Percentiles rank a stretch among this genome's conserved stretches.
Evolutionary conservation across 805 yeast genomes (phyloP).

Genomic region (Starmerella sirachaensis): DNA sequence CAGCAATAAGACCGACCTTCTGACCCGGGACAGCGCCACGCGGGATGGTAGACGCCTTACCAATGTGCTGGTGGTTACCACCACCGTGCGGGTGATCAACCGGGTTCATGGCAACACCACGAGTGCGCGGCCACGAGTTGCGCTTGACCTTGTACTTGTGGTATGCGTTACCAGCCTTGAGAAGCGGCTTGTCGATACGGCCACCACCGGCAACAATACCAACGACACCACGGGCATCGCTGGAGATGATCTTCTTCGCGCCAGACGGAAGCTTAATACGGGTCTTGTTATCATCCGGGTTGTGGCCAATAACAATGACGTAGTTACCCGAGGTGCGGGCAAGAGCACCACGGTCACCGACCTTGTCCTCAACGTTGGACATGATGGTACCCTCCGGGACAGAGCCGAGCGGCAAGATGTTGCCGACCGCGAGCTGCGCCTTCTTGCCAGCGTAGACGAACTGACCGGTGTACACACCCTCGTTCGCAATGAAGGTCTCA

Average conservation of each 20-base stretch:
- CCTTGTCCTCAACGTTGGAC: slow-evolving; percentile 96
- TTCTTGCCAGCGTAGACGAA: slow-evolving; percentile 97
- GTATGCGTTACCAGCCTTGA: slow-evolving; percentile 99
- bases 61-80: slow-evolving; percentile 99
- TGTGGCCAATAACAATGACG: slow-evolving; percentile 98
- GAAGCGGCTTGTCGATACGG: slow-evolving; percentile 98
- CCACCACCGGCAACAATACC: slow-evolving; percentile 99
- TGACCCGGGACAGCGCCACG: slow-evolving; percentile 99
- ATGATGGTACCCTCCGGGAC: slow-evolving; percentile 99
- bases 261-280: slow-evolving; percentile 99
- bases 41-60: slow-evolving; percentile 98
- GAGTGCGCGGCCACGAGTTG: slow-evolving; percentile 99
- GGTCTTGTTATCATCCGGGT: slow-evolving; percentile 98
- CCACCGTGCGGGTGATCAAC: slow-evolving; percentile 99
- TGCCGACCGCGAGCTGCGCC: slow-evolving; percentile 89
- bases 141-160: slow-evolving; percentile 99
- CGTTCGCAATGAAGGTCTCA: slow-evolving; percentile 98
- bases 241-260: slow-evolving; percentile 91
- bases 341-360: slow-evolving; percentile 99
- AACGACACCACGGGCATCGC: slow-evolving; percentile 97
- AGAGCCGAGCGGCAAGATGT: slow-evolving; percentile 91
- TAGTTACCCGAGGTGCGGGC: slow-evolving; percentile 99
- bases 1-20: slow-evolving; percentile 99
- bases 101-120: slow-evolving; percentile 99
- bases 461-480: slow-evolving; percentile 99